phyloP scores from a whole-genome alignment of 1,284 basidiomycete species.

The Austroboletus olivaceoglutinosus region DNA sequence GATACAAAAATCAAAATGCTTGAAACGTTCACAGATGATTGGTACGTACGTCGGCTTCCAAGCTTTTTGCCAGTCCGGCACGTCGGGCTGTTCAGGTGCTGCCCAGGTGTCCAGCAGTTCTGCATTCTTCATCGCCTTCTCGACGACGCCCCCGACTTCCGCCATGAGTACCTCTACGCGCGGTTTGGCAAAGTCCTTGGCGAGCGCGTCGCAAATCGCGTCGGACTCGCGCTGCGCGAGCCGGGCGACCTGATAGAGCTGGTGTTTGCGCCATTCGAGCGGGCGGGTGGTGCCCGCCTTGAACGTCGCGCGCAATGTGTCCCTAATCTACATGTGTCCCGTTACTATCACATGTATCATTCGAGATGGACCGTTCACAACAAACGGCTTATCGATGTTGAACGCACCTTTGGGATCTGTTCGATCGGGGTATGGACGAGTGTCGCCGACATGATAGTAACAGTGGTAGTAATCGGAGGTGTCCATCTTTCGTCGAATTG shows the following conservation, averaged over 20 bases:
- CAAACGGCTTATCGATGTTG: background rate
- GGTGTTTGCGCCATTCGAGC: slow-evolving; percentile 29
- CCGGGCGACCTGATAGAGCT: slow-evolving; percentile 34
- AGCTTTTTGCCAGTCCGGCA: slow-evolving; percentile 21
- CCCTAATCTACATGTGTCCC: slow-evolving; percentile 20
- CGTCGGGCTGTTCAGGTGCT: slow-evolving; percentile 23
- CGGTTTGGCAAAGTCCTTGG: slow-evolving; percentile 32
- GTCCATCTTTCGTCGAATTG: no score
- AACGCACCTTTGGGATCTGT: slow-evolving; percentile 25
- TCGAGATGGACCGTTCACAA: background rate
- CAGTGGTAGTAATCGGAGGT: background rate
- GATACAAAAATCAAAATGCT: background rate
- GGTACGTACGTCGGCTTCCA: slow-evolving; percentile 32
- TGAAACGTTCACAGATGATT: background rate
- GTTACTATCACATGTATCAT: background rate
- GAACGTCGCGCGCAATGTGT: slow-evolving; percentile 29
- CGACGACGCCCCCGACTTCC: slow-evolving; percentile 24
- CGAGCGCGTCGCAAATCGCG: slow-evolving; percentile 26
- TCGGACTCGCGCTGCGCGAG: slow-evolving; percentile 29
- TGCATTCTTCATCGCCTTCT: slow-evolving; percentile 19
- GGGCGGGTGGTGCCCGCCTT: slow-evolving; percentile 22
- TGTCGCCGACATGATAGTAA: slow-evolving; percentile 14
- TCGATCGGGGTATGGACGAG: slow-evolving; percentile 18
- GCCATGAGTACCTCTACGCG: slow-evolving; percentile 22
- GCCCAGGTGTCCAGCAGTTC: slow-evolving; percentile 28